Conservation (phyloP, 176 grass and related monocot genomes). For the Puya raimondii region DNA sequence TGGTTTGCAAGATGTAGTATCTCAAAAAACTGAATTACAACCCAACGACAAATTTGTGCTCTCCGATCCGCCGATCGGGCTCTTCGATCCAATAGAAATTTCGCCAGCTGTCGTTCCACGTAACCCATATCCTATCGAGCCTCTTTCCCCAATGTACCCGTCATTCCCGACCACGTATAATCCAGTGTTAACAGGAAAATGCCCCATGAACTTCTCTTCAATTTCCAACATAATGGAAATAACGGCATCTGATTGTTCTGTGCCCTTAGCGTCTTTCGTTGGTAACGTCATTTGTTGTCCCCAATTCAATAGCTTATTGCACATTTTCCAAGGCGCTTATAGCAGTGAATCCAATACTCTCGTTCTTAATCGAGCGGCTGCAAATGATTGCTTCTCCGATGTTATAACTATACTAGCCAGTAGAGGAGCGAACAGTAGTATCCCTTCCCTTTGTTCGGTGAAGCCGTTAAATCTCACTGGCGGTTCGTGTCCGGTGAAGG, state of each 20-base stretch:
- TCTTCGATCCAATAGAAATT: slow-evolving; percentile 91
- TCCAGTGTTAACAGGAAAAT: slow-evolving; percentile 78
- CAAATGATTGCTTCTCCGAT: slow-evolving; percentile 84
- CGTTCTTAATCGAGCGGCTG: slow-evolving; percentile 66
- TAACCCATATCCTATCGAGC: slow-evolving; percentile 57
- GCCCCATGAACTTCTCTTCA: slow-evolving; percentile 75
- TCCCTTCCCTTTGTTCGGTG: slow-evolving; percentile 70
- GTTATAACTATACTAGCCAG: slow-evolving; percentile 75
- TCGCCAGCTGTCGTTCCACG: slow-evolving; percentile 69
- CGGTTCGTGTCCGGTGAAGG: slow-evolving; percentile 83
- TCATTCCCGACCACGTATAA: slow-evolving; percentile 68
- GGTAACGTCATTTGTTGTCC: slow-evolving; percentile 96
- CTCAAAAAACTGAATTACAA: slow-evolving; percentile 52
- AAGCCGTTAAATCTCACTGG: slow-evolving; percentile 72
- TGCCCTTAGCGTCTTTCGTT: slow-evolving; percentile 77
- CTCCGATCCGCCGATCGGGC: slow-evolving; percentile 86
- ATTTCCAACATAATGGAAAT: slow-evolving; percentile 61
- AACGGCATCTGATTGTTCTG: slow-evolving; percentile 81
- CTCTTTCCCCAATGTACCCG: slow-evolving; percentile 80
- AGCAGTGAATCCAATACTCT: slow-evolving; percentile 44
- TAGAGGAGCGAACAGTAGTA: slow-evolving; percentile 69
- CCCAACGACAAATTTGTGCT: slow-evolving; percentile 74
- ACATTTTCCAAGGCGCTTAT: slow-evolving; percentile 84
- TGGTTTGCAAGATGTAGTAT: slow-evolving; percentile 42
- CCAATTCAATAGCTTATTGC: slow-evolving; percentile 91